These are phyloP conservation scores for Suillus plorans DNA, from an alignment of 768 basidiomycete species.

Conservation along the genomic window DNA sequence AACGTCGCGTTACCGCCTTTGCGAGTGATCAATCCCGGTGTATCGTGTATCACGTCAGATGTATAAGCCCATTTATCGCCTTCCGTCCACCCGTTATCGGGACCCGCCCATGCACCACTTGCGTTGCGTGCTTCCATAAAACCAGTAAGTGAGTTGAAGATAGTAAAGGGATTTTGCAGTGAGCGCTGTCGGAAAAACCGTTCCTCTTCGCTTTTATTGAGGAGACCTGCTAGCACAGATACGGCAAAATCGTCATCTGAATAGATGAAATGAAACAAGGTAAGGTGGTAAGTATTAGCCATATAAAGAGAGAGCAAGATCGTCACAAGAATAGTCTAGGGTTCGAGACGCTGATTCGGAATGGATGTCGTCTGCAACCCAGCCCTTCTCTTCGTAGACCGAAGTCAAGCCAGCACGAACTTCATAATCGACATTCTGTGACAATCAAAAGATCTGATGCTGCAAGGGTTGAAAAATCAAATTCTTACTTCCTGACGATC, in stretches of 20 bases:
- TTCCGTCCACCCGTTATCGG: constrained; percentile 77
- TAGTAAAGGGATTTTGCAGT: constrained; percentile 51
- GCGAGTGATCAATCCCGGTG: constrained; percentile 57
- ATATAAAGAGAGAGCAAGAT: constrained; percentile 8
- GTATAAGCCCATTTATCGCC: constrained; percentile 80
- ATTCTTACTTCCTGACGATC: constrained; percentile 67
- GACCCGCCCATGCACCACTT: constrained; percentile 72
- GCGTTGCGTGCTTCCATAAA: constrained; percentile 82
- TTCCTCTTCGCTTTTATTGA: constrained; percentile 51
- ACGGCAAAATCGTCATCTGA: constrained; percentile 79
- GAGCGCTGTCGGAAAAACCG: constrained; percentile 57
- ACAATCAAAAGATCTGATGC: not conserved
- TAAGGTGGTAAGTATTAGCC: not conserved
- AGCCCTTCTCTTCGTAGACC: constrained; percentile 66
- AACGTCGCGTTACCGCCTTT: constrained; percentile 69
- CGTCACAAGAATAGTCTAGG: constrained; percentile 72
- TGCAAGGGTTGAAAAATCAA: not conserved
- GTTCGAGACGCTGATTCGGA: constrained; percentile 80
- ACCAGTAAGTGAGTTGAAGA: constrained; percentile 66
- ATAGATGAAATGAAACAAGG: not conserved
- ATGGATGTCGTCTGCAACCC: constrained; percentile 78
- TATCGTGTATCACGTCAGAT: constrained; percentile 74
- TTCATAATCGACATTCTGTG: constrained; percentile 73
- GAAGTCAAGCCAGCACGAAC: constrained; percentile 75
- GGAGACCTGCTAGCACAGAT: constrained; percentile 54